These are phyloP conservation scores for Clarkia xantiana DNA, from an alignment of 345 rosid species.

Conservation along the genomic window DNA sequence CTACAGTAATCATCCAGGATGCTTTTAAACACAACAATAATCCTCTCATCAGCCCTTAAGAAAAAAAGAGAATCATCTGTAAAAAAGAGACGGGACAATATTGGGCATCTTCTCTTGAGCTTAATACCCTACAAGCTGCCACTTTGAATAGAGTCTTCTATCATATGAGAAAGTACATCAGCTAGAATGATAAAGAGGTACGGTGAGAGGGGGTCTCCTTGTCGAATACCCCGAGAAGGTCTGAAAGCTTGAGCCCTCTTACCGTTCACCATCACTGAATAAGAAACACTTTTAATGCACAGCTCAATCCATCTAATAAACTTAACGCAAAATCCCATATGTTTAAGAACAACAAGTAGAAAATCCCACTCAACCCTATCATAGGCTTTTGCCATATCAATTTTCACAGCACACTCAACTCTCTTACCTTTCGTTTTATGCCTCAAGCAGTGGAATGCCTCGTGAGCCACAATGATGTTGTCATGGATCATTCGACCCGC, in stretches of 20 bases:
- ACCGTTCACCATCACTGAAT: background rate
- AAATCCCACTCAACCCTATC: background rate
- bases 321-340: background rate
- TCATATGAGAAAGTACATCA: background rate
- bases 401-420: background rate
- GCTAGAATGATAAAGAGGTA: too few relatives aligned
- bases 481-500: too few relatives aligned
- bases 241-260: background rate
- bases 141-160: background rate
- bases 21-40: background rate
- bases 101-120: background rate
- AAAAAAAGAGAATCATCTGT: background rate
- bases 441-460: too few relatives aligned
- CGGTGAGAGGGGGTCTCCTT: background rate
- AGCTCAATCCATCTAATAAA: background rate
- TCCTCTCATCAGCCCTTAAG: background rate
- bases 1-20: background rate
- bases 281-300: background rate
- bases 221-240: background rate
- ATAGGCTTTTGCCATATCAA: constrained; percentile 1
- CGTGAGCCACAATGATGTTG: too few relatives aligned
- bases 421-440: too few relatives aligned
- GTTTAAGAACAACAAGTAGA: background rate
- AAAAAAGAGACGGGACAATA: background rate
- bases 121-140: background rate